phyloP scores from a whole-genome alignment of 163 green algal species.

The Volvox carteri region DNA sequence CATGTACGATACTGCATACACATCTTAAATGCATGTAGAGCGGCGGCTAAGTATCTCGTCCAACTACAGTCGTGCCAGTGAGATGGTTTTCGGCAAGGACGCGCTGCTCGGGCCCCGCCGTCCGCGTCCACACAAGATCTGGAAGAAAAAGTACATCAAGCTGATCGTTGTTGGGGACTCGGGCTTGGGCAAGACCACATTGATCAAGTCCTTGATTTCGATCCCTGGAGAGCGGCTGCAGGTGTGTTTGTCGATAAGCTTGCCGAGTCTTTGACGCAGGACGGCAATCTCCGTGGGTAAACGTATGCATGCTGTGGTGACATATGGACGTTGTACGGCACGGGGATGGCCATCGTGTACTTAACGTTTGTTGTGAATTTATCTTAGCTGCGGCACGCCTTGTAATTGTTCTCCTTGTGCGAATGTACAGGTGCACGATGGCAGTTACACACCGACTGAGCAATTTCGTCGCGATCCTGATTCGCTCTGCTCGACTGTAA shows the following conservation, averaged over 20 bases:
- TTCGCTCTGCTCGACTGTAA: conserved; percentile 79
- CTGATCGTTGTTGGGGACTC: conserved; percentile 73
- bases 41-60: conserved; percentile 60
- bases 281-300: too few species aligned
- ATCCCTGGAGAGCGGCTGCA: conserved; percentile 73
- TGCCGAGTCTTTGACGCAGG: too few species aligned
- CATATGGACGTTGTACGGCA: too few species aligned
- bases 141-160: conserved; percentile 76
- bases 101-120: conserved; percentile 72
- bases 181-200: conserved; percentile 86
- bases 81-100: conserved; percentile 74
- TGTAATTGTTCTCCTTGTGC: too few species aligned
- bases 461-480: conserved; percentile 83
- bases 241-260: conserved; percentile 47
- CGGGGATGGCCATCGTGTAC: too few species aligned
- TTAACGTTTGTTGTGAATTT: too few species aligned
- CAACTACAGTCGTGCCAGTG: conserved; percentile 50
- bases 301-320: too few species aligned
- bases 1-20: too few species aligned
- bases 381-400: too few species aligned
- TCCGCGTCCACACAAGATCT: conserved; percentile 80
- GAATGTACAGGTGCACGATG: conserved; percentile 78
- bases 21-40: too few species aligned
- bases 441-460: conserved; percentile 77
- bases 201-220: conserved; percentile 79